These are phyloP conservation scores for Alternaria dauci DNA, from an alignment of 2,329 filamentous ascomycete genomes.

Conservation along the genomic window DNA sequence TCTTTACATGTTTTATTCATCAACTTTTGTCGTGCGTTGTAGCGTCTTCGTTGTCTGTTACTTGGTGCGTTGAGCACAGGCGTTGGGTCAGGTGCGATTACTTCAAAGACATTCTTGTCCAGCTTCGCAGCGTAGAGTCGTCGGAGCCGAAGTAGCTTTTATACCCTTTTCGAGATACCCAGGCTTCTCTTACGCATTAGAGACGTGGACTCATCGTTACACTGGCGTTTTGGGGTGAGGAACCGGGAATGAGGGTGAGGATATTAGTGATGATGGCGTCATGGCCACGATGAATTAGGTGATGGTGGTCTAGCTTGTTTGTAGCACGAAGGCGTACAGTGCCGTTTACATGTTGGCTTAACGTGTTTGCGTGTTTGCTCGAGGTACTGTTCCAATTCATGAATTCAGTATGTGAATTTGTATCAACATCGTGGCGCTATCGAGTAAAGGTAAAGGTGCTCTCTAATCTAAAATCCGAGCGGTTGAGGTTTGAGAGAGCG, in stretches of 20 bases:
- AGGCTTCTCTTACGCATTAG: constrained; percentile 27
- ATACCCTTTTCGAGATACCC: constrained; percentile 39
- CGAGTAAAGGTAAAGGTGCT: constrained; percentile 1
- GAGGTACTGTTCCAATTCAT: not conserved
- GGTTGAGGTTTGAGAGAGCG: not conserved
- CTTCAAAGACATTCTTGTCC: constrained; percentile 11
- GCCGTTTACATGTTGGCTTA: not conserved
- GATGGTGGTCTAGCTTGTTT: constrained; percentile 9
- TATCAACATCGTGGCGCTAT: not conserved
- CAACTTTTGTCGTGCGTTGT: constrained; percentile 19
- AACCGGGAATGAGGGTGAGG: constrained; percentile 11
- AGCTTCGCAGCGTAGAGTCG: constrained; percentile 7
- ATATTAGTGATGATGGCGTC: constrained; percentile 16
- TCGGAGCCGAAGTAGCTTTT: constrained; percentile 23
- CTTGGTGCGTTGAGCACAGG: constrained; percentile 33
- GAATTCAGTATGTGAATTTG: not conserved
- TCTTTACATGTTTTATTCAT: constrained; percentile 27
- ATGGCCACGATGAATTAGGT: constrained; percentile 5
- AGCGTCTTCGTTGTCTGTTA: constrained; percentile 32
- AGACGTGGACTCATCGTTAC: constrained; percentile 22
- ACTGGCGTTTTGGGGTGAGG: constrained; percentile 15
- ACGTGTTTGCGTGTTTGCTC: constrained; percentile 1
- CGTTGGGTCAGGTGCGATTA: constrained; percentile 18
- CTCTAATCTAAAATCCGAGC: not conserved
- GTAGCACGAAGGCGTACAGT: constrained; percentile 9